phyloP scores from a whole-genome alignment of 768 basidiomycete genomes.

The Phylloporus arenicola region DNA sequence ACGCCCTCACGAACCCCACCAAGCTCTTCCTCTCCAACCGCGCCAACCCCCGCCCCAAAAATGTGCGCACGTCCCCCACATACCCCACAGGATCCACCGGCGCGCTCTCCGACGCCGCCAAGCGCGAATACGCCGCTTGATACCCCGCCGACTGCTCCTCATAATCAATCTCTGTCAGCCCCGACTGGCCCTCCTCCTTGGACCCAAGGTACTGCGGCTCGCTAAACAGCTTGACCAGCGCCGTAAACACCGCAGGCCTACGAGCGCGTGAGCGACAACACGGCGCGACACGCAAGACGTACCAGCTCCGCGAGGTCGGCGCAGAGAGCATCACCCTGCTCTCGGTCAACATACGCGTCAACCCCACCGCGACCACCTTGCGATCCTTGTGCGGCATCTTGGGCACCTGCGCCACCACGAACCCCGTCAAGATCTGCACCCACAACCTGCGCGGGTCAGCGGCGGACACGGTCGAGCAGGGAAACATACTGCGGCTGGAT shows the following conservation, averaged over 20 bases:
- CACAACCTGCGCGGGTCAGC: conserved; percentile 49
- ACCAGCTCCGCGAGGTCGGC: conserved; percentile 65
- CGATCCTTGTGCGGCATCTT: conserved; percentile 79
- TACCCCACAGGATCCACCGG: conserved; percentile 59
- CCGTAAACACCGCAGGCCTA: conserved; percentile 67
- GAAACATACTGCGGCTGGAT: conserved; percentile 71
- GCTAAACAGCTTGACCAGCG: conserved; percentile 70
- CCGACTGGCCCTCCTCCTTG: conserved; percentile 43
- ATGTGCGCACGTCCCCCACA: conserved; percentile 51
- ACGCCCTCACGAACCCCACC: conserved; percentile 17
- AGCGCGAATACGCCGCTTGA: conserved; percentile 88
- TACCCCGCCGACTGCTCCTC: conserved; percentile 90
- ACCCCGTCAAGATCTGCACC: conserved; percentile 69
- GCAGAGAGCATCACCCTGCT: conserved; percentile 64
- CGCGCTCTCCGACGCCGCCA: conserved; percentile 71
- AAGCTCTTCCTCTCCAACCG: conserved; percentile 13
- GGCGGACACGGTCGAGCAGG: background rate
- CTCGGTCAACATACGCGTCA: conserved; percentile 73
- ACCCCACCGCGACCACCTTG: conserved; percentile 77
- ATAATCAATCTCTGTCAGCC: conserved; percentile 74
- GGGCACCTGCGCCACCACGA: conserved; percentile 75
- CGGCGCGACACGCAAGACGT: conserved; percentile 7
- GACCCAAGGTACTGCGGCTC: conserved; percentile 65
- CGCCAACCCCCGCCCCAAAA: conserved; percentile 41
- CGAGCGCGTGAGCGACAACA: background rate